Base-by-base conservation (phyloP, 2,329 filamentous ascomycete species). In the Neofusicoccum parvum region DNA sequence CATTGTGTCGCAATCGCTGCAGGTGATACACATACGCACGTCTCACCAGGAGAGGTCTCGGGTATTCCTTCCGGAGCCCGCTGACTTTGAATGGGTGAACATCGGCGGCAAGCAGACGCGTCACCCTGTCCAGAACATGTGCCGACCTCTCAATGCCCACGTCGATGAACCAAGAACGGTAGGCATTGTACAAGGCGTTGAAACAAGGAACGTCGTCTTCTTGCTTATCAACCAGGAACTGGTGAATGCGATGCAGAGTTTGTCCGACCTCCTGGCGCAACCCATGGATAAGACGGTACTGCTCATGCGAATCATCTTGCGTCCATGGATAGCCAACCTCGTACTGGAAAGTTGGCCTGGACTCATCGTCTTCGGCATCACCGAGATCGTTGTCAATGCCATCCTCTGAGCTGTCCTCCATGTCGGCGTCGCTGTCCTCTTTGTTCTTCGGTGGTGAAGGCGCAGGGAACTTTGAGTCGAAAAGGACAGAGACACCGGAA, bases 161-260 rank as follows among this genome's bases (percentile, higher is more conserved):
- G 73, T 99, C 95, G 1, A 96, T 93, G 72, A 99, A 98, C 93
- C 94, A 99, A 9, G 92, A 95, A 49, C 92, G 86, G 76, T 97
- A 99, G 1, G 94, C 92, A 23, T 91, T 91, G 78, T 97, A 99
- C 2, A 99, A 80, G 0, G 94, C 88, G 27, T 93, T 97, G 79
- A 99, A 99, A 78, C 93, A 97, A 15, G 91, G 88, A 0, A 99
- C 95, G 75, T 99, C 95, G 73, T 99, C 95, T 75, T 98, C 92
- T 74, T 97, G 94, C 67, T 94, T 89, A 67, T 88, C 81, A 17
- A 87, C 89, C 66, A 99, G 81, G 80, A 97, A 99, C 1, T 84
- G 80, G 77, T 99, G 96, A 0, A 96, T 92, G 64, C 87, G 86
- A 68, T 95, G 94, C 27, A 99, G 82, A 0, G 94, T 85, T 71